Base-by-base conservation (phyloP, 768 basidiomycete genomes). In the Amanita fuliginea region DNA sequence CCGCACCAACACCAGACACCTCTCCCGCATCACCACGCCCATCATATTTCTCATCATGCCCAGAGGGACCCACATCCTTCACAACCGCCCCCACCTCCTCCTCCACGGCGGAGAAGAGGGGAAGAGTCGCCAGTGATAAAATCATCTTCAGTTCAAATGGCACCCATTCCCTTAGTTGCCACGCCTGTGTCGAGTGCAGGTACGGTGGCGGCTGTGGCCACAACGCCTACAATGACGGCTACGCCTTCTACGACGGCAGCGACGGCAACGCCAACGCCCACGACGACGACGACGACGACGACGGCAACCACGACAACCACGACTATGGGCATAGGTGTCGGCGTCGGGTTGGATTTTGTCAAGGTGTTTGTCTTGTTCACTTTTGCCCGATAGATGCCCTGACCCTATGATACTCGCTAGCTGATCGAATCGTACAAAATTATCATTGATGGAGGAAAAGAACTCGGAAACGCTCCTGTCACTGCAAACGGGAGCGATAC, bases 371-470 rank as follows among this genome's bases (percentile, higher is more conserved):
- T 53, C 3, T 28, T 22, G 14, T 26, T 26, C 26, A 6, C 7
- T 24, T 24, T 24, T 24, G 2, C 5, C 42, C 6, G 39, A 43
- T 42, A 42, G 36, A 40, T 24, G 40, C 48, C 47, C 43, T 45
- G 35, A 42, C 53, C 43, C 44, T 5, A 24, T n/a, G n/a, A n/a
- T n/a, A 46, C 42, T 44, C 22, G 33, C 30, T 41, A 58, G 54
- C 58, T 60, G 51, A 51, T 60, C 57, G 60, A 57, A 49, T 54
- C 51, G 8, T 53, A 52, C 53, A 48, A 51, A 55, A 53, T 53
- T 49, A 62, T 70, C 51, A 57, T 68, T 2, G 66, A 65, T 34
- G 58, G 54, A 22, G 56, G 55, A 11, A 57, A 60, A 37, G 44
- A 49, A 14, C 35, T 62, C 16, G 39, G 39, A 26, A 48, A 41